Evolutionary conservation across 2,329 filamentous ascomycete genomes (phyloP).

Genomic region (Tolypocladium endophyticum): DNA sequence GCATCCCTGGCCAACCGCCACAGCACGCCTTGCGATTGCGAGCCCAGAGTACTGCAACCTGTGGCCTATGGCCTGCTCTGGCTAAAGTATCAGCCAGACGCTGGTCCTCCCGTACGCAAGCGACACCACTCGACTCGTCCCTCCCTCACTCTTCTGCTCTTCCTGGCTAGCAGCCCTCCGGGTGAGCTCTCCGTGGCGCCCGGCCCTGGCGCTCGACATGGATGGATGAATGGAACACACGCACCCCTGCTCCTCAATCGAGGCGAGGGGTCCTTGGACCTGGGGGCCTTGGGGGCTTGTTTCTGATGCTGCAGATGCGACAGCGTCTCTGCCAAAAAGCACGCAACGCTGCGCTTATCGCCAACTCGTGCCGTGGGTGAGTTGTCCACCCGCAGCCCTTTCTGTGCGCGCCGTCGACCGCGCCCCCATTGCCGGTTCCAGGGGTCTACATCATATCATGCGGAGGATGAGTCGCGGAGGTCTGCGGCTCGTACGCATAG

Average conservation of each 20-base stretch:
- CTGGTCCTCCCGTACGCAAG: not conserved
- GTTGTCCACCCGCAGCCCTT: not conserved
- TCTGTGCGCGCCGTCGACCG: not conserved
- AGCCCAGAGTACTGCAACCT: not conserved
- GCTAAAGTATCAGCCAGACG: not conserved
- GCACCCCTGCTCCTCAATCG: not conserved
- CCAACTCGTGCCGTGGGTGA: not conserved
- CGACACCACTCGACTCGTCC: not conserved
- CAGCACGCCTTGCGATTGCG: not conserved
- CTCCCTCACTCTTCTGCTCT: not conserved
- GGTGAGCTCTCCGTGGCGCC: not conserved
- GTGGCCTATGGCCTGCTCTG: not conserved
- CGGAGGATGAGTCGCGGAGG: not conserved
- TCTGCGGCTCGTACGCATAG: not conserved
- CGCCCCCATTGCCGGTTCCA: not conserved
- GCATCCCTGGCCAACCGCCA: not conserved
- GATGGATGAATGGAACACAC: not conserved
- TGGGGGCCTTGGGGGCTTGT: not conserved
- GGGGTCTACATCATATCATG: not conserved
- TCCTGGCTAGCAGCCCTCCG: not conserved
- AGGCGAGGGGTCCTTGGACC: not conserved
- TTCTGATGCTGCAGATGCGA: not conserved
- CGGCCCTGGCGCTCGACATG: not conserved
- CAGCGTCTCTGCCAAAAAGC: not conserved
- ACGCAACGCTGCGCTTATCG: not conserved